Evolutionary conservation across 768 basidiomycete genomes (phyloP), one percentile per base, ranked within the genome.

Genomic region (Agaricus blazei): DNA sequence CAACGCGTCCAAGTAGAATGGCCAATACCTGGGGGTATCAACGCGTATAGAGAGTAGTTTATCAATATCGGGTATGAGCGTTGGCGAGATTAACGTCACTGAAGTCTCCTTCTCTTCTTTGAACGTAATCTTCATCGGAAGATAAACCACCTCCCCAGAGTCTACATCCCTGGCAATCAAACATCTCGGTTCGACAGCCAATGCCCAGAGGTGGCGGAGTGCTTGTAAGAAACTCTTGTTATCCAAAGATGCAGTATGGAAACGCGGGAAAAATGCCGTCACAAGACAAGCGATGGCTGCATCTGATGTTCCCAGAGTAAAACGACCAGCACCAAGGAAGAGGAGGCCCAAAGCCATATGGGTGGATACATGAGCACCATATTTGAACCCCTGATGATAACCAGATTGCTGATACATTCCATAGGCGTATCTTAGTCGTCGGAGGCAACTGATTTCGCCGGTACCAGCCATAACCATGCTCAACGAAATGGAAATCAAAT

Each of bases 401-500:
- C 82, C 78, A 48, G 79, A 71, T 51, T 79, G 79, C 54, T 83
- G 82, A 63, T 87, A 85, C 79, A 93, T 87, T 26, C 94, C 96
- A 64, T 93, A 98, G 7, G 90, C 85, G 67, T 91, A 88, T 19
- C 97, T 82, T 11, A 98, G 77, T 23, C 94, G 81, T 19, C 92
- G 83, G 15, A 98, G 75, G 61, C 90, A 92, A 53, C 87, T 88
- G 48, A 98, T 82, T 68, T 98, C 94, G 3, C 97, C 97, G 0
- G 94, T 96, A 9, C 97, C 97, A 1, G 96, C 93, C 92, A 98
- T 96, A 42, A 98, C 88, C 80, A 96, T 88, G 64, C 90, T 85
- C 31, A 97, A 72, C 1, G 94, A 78, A 36, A 97, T 78, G 0
- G 91, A 88, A 52, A 98, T 88, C 40, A 95, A 73, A 64, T 90